phyloP scores from a whole-genome alignment of 2,329 filamentous ascomycete species.

The Metarhizium album region DNA sequence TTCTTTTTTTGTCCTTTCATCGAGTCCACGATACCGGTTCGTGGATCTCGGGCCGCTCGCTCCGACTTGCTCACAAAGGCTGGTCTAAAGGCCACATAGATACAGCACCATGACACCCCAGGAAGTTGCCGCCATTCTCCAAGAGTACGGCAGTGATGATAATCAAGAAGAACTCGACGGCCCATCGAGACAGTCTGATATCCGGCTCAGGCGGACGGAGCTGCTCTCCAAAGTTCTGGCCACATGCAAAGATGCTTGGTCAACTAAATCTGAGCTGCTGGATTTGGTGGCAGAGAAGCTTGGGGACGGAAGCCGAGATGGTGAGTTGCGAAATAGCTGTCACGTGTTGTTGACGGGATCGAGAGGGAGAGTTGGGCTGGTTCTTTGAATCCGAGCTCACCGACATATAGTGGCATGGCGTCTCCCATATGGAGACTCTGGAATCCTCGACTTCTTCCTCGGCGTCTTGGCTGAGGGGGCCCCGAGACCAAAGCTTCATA shows the following conservation, averaged over 20 bases:
- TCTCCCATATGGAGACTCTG: constrained; percentile 44
- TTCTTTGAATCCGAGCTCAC: constrained; percentile 2
- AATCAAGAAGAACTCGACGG: constrained; percentile 18
- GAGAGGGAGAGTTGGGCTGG: not conserved
- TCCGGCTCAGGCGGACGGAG: constrained; percentile 15
- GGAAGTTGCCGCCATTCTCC: constrained; percentile 27
- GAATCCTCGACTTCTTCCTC: constrained; percentile 46
- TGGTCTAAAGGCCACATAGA: constrained; percentile 4
- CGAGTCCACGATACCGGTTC: too few species aligned
- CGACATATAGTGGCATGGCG: constrained; percentile 40
- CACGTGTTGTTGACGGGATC: not conserved
- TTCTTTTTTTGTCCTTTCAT: too few species aligned
- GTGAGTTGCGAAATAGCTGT: constrained; percentile 26
- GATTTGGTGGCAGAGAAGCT: constrained; percentile 39
- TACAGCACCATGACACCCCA: constrained; percentile 22
- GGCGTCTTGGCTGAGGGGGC: constrained; percentile 29
- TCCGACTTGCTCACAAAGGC: not conserved
- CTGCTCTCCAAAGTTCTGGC: constrained; percentile 28
- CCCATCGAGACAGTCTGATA: constrained; percentile 12
- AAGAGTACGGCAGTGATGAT: constrained; percentile 19
- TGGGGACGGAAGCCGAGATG: constrained; percentile 44
- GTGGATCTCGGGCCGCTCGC: not conserved
- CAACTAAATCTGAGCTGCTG: constrained; percentile 29
- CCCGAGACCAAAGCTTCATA: constrained; percentile 31
- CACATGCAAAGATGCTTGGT: constrained; percentile 29